Percentiles rank a stretch among this genome's conserved stretches.
phyloP scores from a whole-genome alignment of 2,329 filamentous ascomycete species.

The Colletotrichum coccodes region DNA sequence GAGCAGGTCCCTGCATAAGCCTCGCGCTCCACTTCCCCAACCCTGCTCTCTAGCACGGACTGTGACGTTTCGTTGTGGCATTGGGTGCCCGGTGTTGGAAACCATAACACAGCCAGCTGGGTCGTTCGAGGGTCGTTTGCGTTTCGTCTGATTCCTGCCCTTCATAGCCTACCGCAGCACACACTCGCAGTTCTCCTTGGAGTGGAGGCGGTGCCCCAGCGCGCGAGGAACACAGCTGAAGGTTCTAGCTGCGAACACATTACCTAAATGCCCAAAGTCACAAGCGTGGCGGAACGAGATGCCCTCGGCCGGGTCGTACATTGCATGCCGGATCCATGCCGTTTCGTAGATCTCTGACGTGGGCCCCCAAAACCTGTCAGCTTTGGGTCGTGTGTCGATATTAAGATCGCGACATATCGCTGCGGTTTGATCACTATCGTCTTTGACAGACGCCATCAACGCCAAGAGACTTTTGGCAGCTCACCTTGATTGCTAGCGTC shows the following conservation, averaged over 20 bases:
- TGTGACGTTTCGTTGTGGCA: constrained; percentile 17
- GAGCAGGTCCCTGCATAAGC: constrained; percentile 5
- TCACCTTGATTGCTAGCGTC: neutral
- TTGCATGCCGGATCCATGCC: constrained; percentile 14
- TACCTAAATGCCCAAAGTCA: constrained; percentile 5
- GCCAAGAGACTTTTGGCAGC: neutral
- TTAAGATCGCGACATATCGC: constrained; percentile 8
- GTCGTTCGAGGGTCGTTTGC: constrained; percentile 5
- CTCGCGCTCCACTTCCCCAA: neutral
- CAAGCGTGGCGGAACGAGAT: neutral
- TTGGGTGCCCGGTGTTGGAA: neutral
- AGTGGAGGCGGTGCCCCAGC: neutral
- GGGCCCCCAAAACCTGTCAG: neutral
- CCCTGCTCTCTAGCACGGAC: constrained; percentile 12
- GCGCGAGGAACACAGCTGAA: neutral
- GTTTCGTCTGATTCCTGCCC: constrained; percentile 14
- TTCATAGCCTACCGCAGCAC: neutral
- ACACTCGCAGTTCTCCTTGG: neutral
- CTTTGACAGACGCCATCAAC: neutral
- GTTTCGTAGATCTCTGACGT: constrained; percentile 27
- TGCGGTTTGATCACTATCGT: neutral
- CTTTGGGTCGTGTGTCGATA: neutral
- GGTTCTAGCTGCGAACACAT: neutral
- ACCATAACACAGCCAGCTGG: neutral
- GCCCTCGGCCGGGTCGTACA: constrained; percentile 3